phyloP scores from a whole-genome alignment of 257 asterid genomes.

The Plantago major region DNA sequence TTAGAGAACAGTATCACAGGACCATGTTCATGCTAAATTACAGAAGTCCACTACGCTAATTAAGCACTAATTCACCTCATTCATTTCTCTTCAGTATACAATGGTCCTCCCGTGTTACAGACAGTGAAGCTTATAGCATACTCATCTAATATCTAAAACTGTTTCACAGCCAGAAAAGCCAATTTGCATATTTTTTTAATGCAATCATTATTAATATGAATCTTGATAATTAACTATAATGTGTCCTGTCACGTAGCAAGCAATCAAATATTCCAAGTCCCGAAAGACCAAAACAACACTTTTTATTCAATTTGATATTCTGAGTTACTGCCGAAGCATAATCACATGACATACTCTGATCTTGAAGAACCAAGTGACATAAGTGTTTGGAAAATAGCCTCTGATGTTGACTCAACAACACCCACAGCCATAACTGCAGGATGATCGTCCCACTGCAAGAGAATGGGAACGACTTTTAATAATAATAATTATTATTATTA shows the following conservation, averaged over 20 bases:
- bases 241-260: not conserved
- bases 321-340: slow-evolving; percentile 11
- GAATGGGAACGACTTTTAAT: slow-evolving; percentile 13
- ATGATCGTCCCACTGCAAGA: slow-evolving; percentile 72
- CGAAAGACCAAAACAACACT: not conserved
- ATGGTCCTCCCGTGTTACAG: slow-evolving; percentile 5
- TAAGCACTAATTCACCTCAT: too few species aligned
- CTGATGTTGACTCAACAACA: slow-evolving; percentile 85
- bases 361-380: slow-evolving; percentile 98
- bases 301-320: not conserved
- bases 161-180: slow-evolving; percentile 12
- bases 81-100: too few species aligned
- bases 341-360: slow-evolving; percentile 71
- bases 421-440: slow-evolving; percentile 99
- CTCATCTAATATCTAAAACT: not conserved
- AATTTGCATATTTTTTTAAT: not conserved
- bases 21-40: too few species aligned
- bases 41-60: too few species aligned
- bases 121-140: slow-evolving; percentile 12
- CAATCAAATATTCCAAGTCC: slow-evolving; percentile 3
- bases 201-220: not conserved
- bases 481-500: not conserved
- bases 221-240: slow-evolving; percentile 5
- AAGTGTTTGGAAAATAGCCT: slow-evolving; percentile 83
- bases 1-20: too few species aligned